Conservation (phyloP, 345 rosid genomes). For the Camelina hispida region DNA sequence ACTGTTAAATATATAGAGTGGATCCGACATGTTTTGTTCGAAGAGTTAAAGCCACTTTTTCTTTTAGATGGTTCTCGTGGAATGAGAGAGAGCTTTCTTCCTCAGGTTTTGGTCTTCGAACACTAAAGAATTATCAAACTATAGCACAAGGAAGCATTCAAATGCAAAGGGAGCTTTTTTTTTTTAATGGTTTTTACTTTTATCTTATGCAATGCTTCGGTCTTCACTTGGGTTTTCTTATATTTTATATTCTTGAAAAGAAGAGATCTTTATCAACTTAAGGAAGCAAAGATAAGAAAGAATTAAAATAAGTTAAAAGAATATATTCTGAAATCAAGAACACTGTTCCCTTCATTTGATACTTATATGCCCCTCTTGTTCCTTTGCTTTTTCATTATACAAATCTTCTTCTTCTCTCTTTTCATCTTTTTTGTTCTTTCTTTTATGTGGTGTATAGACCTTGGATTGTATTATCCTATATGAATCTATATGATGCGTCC, state of each 20-base stretch:
- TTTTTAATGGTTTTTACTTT: background rate
- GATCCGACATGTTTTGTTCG: constrained; percentile 40
- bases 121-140: constrained; percentile 21
- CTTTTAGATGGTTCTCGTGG: constrained; percentile 37
- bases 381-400: constrained; percentile 18
- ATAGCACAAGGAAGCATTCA: constrained; percentile 21
- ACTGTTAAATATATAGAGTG: constrained; percentile 38
- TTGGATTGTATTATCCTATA: constrained; percentile 21
- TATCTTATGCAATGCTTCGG: constrained; percentile 21
- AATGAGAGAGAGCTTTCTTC: constrained; percentile 40
- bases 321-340: constrained; percentile 44
- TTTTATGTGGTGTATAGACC: constrained; percentile 27
- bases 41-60: constrained; percentile 31
- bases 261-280: constrained; percentile 40
- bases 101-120: constrained; percentile 17
- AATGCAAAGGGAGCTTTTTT: constrained; percentile 15
- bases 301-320: constrained; percentile 29
- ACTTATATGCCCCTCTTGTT: constrained; percentile 40
- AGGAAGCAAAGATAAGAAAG: constrained; percentile 41
- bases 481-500: background rate
- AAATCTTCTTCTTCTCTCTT: constrained; percentile 17
- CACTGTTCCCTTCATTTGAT: constrained; percentile 44
- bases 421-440: background rate
- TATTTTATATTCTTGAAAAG: constrained; percentile 11
- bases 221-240: constrained; percentile 9